These are phyloP conservation scores for Lasiodiplodia sp. DNA, from an alignment of 2,329 filamentous ascomycete species.

Conservation along the genomic window DNA sequence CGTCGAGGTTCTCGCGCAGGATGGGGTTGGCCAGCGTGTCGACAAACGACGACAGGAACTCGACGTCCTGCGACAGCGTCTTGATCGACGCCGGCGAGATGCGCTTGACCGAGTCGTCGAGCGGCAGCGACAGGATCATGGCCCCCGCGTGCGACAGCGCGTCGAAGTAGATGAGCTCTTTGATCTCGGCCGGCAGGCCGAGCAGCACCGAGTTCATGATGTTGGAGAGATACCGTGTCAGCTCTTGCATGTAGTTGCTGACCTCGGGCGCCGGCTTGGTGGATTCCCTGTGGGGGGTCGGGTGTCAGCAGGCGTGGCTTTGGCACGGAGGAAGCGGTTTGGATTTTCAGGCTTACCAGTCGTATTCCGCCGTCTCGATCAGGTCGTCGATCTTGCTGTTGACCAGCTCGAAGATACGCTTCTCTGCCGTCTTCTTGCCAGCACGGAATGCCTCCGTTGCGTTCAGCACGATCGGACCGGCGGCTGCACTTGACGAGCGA, in stretches of 20 bases:
- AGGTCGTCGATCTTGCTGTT: constrained; percentile 99
- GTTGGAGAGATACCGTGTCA: constrained; percentile 90
- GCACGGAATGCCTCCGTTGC: constrained; percentile 87
- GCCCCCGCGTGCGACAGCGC: constrained; percentile 89
- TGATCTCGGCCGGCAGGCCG: constrained; percentile 92
- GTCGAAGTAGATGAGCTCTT: constrained; percentile 97
- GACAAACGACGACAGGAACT: constrained; percentile 86
- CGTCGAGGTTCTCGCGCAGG: constrained; percentile 86
- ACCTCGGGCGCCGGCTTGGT: constrained; percentile 69
- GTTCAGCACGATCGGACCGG: constrained; percentile 77
- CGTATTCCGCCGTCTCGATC: constrained; percentile 95
- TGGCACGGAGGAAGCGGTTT: background rate
- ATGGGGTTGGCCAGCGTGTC: constrained; percentile 87
- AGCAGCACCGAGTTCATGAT: constrained; percentile 96
- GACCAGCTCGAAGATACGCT: constrained; percentile 97
- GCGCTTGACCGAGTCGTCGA: constrained; percentile 78
- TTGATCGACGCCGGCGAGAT: constrained; percentile 89
- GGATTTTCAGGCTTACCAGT: constrained; percentile 67
- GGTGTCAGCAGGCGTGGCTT: background rate
- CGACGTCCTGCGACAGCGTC: constrained; percentile 81
- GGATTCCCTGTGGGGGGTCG: constrained; percentile 29
- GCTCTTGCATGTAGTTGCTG: constrained; percentile 92
- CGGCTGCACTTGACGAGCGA: constrained; percentile 80
- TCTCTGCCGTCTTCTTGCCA: constrained; percentile 95
- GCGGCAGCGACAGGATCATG: constrained; percentile 81